These are phyloP conservation scores for Ophioceras dolichostomum DNA, from an alignment of 2,329 filamentous ascomycete species.

Conservation along the genomic window DNA sequence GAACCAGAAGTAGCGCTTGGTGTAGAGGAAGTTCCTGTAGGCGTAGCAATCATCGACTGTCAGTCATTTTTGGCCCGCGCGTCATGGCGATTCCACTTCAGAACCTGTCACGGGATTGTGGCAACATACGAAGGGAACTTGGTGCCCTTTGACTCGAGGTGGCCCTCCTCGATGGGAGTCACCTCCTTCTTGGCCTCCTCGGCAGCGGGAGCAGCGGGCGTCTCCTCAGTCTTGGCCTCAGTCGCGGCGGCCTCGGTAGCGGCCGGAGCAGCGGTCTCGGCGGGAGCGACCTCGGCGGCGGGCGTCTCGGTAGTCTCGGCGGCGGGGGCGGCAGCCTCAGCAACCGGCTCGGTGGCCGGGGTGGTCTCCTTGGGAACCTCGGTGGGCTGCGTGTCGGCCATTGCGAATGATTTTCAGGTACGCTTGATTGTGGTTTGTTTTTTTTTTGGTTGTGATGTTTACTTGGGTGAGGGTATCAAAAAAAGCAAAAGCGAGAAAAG, in stretches of 20 bases:
- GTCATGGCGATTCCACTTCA: no score
- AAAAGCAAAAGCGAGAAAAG: slow-evolving; percentile 25
- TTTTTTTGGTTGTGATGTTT: no score
- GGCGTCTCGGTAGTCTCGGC: slow-evolving; percentile 11
- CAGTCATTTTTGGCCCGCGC: no score
- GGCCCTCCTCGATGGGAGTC: slow-evolving; percentile 59
- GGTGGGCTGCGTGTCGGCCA: slow-evolving; percentile 60
- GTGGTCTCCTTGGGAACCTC: slow-evolving; percentile 41
- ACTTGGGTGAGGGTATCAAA: slow-evolving; percentile 16
- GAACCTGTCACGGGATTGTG: no score
- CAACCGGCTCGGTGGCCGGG: slow-evolving; percentile 24
- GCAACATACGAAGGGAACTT: slow-evolving; percentile 69
- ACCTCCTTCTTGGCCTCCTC: slow-evolving; percentile 30
- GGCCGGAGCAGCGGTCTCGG: slow-evolving; percentile 21
- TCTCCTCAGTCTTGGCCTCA: slow-evolving; percentile 21
- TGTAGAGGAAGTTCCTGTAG: slow-evolving; percentile 70
- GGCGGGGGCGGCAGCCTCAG: slow-evolving; percentile 12
- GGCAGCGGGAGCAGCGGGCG: slow-evolving; percentile 17
- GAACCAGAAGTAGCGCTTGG: slow-evolving; percentile 92
- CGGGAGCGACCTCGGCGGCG: slow-evolving; percentile 17
- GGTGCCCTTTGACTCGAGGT: slow-evolving; percentile 82
- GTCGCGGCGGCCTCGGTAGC: slow-evolving; percentile 25
- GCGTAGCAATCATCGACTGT: no score
- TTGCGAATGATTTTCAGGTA: slow-evolving; percentile 30
- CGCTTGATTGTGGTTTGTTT: no score